phyloP scores from a whole-genome alignment of 495 filamentous ascomycete genomes.

The Talaromyces liani region DNA sequence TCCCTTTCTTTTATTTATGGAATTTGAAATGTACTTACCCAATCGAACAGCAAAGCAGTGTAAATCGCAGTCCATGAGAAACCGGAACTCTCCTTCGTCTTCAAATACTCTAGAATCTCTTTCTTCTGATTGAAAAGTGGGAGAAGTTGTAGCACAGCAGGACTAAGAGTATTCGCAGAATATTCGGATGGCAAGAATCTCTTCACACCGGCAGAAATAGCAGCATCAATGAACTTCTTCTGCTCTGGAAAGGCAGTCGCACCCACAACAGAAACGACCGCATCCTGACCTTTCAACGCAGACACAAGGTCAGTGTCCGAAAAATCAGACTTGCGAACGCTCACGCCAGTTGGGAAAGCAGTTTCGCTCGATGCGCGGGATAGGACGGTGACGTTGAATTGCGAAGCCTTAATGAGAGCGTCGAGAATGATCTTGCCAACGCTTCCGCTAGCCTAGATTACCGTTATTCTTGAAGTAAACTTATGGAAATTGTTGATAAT shows the following conservation, averaged over 20 bases:
- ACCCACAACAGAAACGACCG: slow-evolving; percentile 32
- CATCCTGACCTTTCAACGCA: slow-evolving; percentile 42
- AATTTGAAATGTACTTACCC: slow-evolving; percentile 20
- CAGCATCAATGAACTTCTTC: slow-evolving; percentile 50
- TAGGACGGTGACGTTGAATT: slow-evolving; percentile 54
- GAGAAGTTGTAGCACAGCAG: slow-evolving; percentile 26
- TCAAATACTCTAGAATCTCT: slow-evolving; percentile 37
- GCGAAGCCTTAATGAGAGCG: slow-evolving; percentile 17
- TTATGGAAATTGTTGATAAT: slow-evolving; percentile 6
- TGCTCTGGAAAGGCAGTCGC: slow-evolving; percentile 29
- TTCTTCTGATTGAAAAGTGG: slow-evolving; percentile 38
- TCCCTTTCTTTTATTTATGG: not conserved
- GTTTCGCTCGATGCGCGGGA: slow-evolving; percentile 30
- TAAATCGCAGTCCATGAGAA: slow-evolving; percentile 44
- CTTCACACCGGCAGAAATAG: slow-evolving; percentile 49
- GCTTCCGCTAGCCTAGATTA: slow-evolving; percentile 26
- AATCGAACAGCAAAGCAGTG: slow-evolving; percentile 45
- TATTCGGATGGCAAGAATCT: slow-evolving; percentile 41
- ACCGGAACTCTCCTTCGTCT: slow-evolving; percentile 27
- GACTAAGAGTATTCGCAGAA: slow-evolving; percentile 24
- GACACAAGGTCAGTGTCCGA: slow-evolving; percentile 41
- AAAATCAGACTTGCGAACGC: slow-evolving; percentile 52
- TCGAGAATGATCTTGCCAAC: slow-evolving; percentile 31
- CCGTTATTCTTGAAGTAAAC: not conserved
- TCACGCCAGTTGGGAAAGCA: slow-evolving; percentile 30